phyloP scores from a whole-genome alignment of 176 grass and related monocot species.

The Raddia distichophylla region DNA sequence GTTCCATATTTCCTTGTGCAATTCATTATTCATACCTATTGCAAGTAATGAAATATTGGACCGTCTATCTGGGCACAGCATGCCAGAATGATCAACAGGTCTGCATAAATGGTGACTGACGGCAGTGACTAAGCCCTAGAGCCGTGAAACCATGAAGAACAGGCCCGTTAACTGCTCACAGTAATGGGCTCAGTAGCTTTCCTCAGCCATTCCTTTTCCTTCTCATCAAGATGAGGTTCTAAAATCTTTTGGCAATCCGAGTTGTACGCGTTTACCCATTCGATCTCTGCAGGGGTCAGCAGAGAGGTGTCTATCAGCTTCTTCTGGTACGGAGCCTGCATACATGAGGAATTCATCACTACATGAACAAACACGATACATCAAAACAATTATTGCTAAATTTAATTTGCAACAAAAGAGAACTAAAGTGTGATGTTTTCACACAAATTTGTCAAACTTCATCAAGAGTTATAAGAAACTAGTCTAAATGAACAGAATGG shows the following conservation, averaged over 20 bases:
- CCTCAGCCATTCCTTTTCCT: conserved; percentile 81
- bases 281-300: conserved; percentile 69
- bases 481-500: background rate
- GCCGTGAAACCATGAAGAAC: background rate
- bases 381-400: background rate
- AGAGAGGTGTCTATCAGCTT: conserved; percentile 73
- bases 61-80: conserved; percentile 14
- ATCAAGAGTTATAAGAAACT: background rate
- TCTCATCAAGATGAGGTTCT: conserved; percentile 55
- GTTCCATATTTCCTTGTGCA: background rate
- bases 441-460: conserved; percentile 7
- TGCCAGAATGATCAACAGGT: background rate
- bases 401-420: background rate
- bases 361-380: background rate
- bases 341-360: conserved; percentile 11
- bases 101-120: background rate
- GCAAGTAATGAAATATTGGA: background rate
- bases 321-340: conserved; percentile 83
- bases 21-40: conserved; percentile 24
- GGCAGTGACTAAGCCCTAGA: background rate
- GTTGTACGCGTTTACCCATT: conserved; percentile 87
- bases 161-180: conserved; percentile 36
- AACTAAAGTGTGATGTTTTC: background rate
- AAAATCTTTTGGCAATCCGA: conserved; percentile 62
- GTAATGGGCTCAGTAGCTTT: conserved; percentile 73